Conservation (phyloP, 257 asterid species). For the Salvia rosmarinus region DNA sequence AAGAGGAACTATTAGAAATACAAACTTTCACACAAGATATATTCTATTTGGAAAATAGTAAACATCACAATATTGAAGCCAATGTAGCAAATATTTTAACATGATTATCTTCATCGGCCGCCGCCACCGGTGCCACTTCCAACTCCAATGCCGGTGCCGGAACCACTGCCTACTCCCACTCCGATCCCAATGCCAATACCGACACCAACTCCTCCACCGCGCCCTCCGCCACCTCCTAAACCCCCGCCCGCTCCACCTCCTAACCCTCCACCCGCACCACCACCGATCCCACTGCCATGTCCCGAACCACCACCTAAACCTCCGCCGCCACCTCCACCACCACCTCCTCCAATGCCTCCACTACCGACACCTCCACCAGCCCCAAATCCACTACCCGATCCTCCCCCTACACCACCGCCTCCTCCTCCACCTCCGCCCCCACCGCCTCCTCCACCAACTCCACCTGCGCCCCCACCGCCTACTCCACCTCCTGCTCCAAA, state of each 20-base stretch:
- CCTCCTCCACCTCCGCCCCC: conserved; percentile 50
- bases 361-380: conserved; percentile 39
- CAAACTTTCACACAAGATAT: conserved; percentile 10
- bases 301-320: conserved; percentile 47
- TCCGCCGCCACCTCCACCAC: conserved; percentile 39
- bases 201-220: conserved; percentile 39
- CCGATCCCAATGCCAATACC: conserved; percentile 47
- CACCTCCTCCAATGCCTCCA: conserved; percentile 39
- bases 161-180: conserved; percentile 43
- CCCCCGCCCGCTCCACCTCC: conserved; percentile 44
- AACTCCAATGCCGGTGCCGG: conserved; percentile 40
- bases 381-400: conserved; percentile 43
- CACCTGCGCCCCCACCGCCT: conserved; percentile 42
- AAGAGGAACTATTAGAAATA: conserved; percentile 8
- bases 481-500: conserved; percentile 41
- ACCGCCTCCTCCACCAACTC: conserved; percentile 35
- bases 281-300: conserved; percentile 43
- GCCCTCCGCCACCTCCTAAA: conserved; percentile 32
- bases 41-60: conserved; percentile 5
- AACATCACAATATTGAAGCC: conserved; percentile 9
- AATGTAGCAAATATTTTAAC: neutral
- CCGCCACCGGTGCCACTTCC: conserved; percentile 44
- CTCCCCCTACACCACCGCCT: conserved; percentile 47
- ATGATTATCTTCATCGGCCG: conserved; percentile 34
- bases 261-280: conserved; percentile 44